Conservation (phyloP, 768 basidiomycete species). For the Kwoniella heveanensis region DNA sequence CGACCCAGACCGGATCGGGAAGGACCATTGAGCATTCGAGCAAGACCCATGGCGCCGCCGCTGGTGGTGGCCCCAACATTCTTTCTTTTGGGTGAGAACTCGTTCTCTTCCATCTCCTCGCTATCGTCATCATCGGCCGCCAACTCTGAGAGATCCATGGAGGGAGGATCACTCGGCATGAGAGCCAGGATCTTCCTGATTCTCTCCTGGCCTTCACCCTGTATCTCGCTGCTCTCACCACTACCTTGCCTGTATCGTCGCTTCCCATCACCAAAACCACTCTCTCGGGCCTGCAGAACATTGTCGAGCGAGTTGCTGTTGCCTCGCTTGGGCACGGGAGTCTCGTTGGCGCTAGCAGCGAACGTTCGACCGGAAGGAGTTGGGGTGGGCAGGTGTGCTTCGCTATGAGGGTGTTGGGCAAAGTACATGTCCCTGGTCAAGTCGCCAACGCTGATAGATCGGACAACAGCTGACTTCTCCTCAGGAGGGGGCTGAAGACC, state of each 20-base stretch:
- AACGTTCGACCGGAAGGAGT: constrained; percentile 9
- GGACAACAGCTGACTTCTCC: constrained; percentile 21
- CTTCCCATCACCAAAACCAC: constrained; percentile 9
- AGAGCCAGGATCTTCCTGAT: constrained; percentile 27
- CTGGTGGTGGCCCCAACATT: not conserved
- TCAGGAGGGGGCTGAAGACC: constrained; percentile 27
- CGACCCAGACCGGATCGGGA: constrained; percentile 18
- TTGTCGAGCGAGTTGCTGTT: constrained; percentile 29
- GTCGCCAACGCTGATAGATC: constrained; percentile 29
- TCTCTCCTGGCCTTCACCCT: constrained; percentile 21
- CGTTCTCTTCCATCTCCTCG: constrained; percentile 7
- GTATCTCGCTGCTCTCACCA: constrained; percentile 2
- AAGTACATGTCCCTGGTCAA: constrained; percentile 34
- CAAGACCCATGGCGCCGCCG: constrained; percentile 16
- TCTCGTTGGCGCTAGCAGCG: not conserved
- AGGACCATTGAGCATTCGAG: constrained; percentile 25
- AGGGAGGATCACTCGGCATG: constrained; percentile 32
- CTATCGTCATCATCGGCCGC: constrained; percentile 20
- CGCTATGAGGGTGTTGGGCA: constrained; percentile 21
- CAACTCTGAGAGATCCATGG: constrained; percentile 23
- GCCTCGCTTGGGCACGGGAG: constrained; percentile 17
- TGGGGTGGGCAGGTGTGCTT: constrained; percentile 9
- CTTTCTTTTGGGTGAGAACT: constrained; percentile 5
- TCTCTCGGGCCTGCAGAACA: constrained; percentile 26
- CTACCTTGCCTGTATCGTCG: constrained; percentile 10